Evolutionary conservation across 345 rosid genomes (phyloP).

Genomic region (Zanthoxylum bungeanum): DNA sequence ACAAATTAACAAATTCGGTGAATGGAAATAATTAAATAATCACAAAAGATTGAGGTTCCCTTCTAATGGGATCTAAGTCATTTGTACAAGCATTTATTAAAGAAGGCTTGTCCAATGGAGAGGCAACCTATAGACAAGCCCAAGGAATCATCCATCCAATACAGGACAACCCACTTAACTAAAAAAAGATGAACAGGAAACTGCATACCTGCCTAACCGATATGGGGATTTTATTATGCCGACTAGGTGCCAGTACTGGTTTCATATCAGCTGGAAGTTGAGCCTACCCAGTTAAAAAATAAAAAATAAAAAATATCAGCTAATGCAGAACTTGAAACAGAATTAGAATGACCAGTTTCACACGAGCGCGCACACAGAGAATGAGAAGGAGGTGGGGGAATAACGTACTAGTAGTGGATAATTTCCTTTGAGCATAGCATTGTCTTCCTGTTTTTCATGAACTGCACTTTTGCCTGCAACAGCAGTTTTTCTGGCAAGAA

Average conservation of each 20-base stretch:
- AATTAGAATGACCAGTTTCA: background rate
- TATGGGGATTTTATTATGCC: constrained; percentile 75
- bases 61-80: background rate
- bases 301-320: constrained; percentile 12
- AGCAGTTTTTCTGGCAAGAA: constrained; percentile 90
- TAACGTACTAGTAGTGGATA: constrained; percentile 79
- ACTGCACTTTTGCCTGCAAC: constrained; percentile 46
- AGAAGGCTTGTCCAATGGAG: background rate
- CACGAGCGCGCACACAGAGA: background rate
- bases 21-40: background rate
- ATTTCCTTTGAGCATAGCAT: constrained; percentile 62
- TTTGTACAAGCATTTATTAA: background rate
- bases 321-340: constrained; percentile 8
- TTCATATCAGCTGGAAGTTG: constrained; percentile 85
- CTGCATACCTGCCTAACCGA: constrained; percentile 82
- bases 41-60: background rate
- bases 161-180: background rate
- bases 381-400: background rate
- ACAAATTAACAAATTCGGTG: background rate
- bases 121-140: constrained; percentile 1
- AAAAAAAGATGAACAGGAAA: constrained; percentile 14
- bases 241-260: constrained; percentile 66
- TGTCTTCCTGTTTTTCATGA: constrained; percentile 53
- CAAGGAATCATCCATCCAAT: background rate
- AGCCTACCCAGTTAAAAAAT: constrained; percentile 59